phyloP scores from a whole-genome alignment of 345 rosid genomes.

The Pugionium dolabratum region DNA sequence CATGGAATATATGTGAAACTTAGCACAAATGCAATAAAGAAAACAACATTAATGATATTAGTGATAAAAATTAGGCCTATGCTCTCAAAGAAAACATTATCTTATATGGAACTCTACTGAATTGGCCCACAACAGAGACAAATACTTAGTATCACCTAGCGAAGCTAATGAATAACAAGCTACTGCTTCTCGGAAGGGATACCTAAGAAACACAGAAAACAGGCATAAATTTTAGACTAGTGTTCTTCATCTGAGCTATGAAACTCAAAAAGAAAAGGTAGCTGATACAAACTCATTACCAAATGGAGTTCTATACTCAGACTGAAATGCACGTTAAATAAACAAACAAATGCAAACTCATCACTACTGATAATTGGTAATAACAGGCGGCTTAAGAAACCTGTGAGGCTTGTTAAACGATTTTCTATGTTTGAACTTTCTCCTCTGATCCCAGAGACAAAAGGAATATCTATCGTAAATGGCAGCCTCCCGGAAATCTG shows the following conservation, averaged over 20 bases:
- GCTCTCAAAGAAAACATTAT: constrained; percentile 1
- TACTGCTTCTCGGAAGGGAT: neutral
- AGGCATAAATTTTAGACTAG: neutral
- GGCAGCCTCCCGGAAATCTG: constrained; percentile 85
- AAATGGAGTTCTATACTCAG: constrained; percentile 13
- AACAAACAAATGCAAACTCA: constrained; percentile 16
- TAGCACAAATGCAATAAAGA: neutral
- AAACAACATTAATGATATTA: constrained; percentile 20
- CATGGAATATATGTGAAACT: constrained; percentile 26
- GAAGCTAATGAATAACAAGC: constrained; percentile 6
- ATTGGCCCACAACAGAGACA: neutral
- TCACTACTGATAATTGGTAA: constrained; percentile 15
- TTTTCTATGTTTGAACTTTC: constrained; percentile 56
- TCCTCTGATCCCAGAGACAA: constrained; percentile 64
- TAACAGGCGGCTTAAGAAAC: constrained; percentile 41
- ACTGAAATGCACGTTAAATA: constrained; percentile 20
- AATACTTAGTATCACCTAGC: neutral
- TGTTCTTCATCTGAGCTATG: constrained; percentile 16
- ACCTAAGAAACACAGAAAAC: constrained; percentile 1
- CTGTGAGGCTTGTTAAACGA: constrained; percentile 75
- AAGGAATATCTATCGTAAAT: constrained; percentile 68
- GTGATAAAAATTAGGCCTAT: constrained; percentile 10
- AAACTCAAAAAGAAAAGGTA: constrained; percentile 1
- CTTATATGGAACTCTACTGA: neutral
- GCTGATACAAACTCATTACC: neutral